phyloP scores from a whole-genome alignment of 2,329 filamentous ascomycete genomes.

The Tolypocladium capitatum region DNA sequence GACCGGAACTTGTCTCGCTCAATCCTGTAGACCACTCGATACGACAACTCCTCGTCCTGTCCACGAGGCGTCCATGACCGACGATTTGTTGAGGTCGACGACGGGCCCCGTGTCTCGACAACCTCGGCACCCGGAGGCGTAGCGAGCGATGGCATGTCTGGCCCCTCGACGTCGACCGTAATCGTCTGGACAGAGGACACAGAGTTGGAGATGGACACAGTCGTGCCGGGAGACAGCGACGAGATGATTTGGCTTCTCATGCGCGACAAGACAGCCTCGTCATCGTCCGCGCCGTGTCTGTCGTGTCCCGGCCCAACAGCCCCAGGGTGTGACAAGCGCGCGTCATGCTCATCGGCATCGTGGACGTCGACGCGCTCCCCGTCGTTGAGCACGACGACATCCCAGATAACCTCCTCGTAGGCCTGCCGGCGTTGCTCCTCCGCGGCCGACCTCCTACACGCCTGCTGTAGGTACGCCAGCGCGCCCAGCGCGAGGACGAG shows the following conservation, averaged over 20 bases:
- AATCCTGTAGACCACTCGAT: slow-evolving; percentile 47
- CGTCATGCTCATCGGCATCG: slow-evolving; percentile 16
- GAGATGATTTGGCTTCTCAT: slow-evolving; percentile 41
- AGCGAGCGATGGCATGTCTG: slow-evolving; percentile 34
- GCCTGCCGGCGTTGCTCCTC: slow-evolving; percentile 33
- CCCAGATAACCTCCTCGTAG: slow-evolving; percentile 49
- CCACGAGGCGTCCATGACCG: slow-evolving; percentile 5
- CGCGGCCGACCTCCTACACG: slow-evolving; percentile 37
- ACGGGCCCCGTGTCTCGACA: slow-evolving; percentile 30
- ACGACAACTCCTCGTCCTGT: slow-evolving; percentile 21
- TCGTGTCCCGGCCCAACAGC: not conserved
- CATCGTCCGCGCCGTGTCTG: slow-evolving; percentile 11
- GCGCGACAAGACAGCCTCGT: slow-evolving; percentile 27
- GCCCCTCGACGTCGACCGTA: slow-evolving; percentile 47
- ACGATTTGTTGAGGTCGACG: slow-evolving; percentile 4
- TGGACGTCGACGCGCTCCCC: slow-evolving; percentile 42
- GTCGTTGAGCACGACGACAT: slow-evolving; percentile 49
- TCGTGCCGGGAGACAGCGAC: slow-evolving; percentile 39
- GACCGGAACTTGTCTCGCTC: slow-evolving; percentile 36
- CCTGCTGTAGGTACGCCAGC: slow-evolving; percentile 47
- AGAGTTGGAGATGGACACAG: slow-evolving; percentile 46
- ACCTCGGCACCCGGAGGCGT: slow-evolving; percentile 47
- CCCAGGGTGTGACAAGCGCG: not conserved
- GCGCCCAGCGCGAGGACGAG: slow-evolving; percentile 47
- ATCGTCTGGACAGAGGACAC: slow-evolving; percentile 49